phyloP scores from a whole-genome alignment of 2,329 filamentous ascomycete genomes.

The Botrytis tulipae region DNA sequence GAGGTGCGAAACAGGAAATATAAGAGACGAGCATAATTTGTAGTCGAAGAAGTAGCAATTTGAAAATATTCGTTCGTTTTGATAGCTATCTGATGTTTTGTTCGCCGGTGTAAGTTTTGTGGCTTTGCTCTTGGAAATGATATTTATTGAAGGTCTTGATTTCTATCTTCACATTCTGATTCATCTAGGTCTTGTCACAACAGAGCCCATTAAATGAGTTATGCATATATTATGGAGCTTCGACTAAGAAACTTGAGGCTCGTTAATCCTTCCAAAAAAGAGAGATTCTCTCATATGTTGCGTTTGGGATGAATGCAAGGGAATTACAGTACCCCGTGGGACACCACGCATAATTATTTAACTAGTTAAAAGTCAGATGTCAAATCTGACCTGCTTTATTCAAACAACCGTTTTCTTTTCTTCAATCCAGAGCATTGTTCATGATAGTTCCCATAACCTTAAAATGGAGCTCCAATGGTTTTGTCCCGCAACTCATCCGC shows the following conservation, averaged over 20 bases:
- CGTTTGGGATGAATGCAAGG: background rate
- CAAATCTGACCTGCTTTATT: background rate
- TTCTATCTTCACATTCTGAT: background rate
- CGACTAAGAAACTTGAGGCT: background rate
- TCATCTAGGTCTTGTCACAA: background rate
- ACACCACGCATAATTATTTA: conserved; percentile 1
- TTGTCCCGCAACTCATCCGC: conserved; percentile 14
- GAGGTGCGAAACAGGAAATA: background rate
- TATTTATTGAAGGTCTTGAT: background rate
- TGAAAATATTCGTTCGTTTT: conserved; percentile 9
- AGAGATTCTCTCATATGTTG: background rate
- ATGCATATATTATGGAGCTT: background rate
- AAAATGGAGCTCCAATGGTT: conserved; percentile 17
- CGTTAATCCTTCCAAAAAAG: background rate
- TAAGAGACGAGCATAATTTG: conserved; percentile 2
- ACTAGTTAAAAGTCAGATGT: conserved; percentile 3
- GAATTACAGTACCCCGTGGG: background rate
- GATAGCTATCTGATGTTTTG: background rate
- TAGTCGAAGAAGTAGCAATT: conserved; percentile 7
- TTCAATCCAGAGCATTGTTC: background rate
- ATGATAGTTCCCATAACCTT: background rate
- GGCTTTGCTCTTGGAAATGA: background rate
- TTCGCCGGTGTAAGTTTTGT: background rate
- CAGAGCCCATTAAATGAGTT: background rate
- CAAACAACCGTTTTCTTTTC: background rate